phyloP scores from a whole-genome alignment of 345 rosid species.

The Bretschneidera sinensis region DNA sequence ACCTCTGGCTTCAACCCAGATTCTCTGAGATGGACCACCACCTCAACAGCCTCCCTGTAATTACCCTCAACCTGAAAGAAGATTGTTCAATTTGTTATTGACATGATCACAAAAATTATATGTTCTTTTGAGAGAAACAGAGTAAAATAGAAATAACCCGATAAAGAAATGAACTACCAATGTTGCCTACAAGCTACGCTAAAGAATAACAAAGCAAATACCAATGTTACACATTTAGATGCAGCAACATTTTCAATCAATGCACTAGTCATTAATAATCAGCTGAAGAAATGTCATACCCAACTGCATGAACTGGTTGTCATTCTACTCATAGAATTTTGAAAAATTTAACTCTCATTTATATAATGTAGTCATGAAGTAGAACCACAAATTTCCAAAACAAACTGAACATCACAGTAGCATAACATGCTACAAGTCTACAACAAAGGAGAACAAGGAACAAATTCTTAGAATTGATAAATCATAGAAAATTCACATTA shows the following conservation, averaged over 20 bases:
- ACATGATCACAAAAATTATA: neutral
- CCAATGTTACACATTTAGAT: neutral
- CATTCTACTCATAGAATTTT: no score
- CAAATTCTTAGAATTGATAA: no score
- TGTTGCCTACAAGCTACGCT: neutral
- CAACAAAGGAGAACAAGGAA: no score
- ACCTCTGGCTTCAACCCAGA: conserved; percentile 83
- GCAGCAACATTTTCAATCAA: no score
- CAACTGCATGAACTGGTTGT: no score
- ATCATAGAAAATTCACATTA: no score
- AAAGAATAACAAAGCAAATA: neutral
- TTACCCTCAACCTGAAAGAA: conserved; percentile 71
- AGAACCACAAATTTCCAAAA: neutral
- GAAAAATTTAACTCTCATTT: no score
- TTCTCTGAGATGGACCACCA: conserved; percentile 54
- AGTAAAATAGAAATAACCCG: no score
- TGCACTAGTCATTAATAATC: no score
- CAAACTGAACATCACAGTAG: neutral
- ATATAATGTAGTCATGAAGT: no score
- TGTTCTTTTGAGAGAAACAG: conserved; percentile 2
- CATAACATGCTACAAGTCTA: no score
- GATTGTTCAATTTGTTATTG: conserved; percentile 2
- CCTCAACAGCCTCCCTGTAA: conserved; percentile 58
- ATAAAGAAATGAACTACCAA: neutral
- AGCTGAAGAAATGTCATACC: no score